Base-by-base conservation (phyloP, 176 grass and related monocot genomes). In the Ampelocalamus luodianensis region DNA sequence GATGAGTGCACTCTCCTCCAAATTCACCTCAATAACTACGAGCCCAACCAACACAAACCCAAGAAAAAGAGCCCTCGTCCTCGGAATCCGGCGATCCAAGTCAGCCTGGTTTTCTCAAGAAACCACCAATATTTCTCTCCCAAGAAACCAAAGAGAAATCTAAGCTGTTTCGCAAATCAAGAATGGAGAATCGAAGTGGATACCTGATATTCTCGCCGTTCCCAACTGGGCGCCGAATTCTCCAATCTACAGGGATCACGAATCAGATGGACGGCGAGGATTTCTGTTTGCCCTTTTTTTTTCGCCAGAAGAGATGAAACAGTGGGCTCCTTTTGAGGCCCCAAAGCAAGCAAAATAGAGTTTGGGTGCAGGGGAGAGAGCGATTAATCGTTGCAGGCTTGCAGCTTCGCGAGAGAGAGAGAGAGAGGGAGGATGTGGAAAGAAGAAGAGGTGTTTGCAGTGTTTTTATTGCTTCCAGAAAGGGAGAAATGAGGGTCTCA, bases 291-390 rank as follows among this genome's bases (percentile, higher is more conserved):
- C n/a, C n/a, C 46, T 71, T 76, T 23, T 11, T 82, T 68, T 20
- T 48, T 3, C 45, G 54, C 49, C 24, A 24, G 34, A 72, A 84
- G 66, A 79, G 67, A 84, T 64, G 79, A 32, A 84, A 84, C 56
- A 84, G 66, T 88, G 54, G 59, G 16, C 77, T 68, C 40, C 36
- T 24, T 58, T 66, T 16, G 34, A n/a, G 65, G 13, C 9, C 76
- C 58, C 72, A 74, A 36, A 22, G 27, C 24, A 63, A 50, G 48
- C 48, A 15, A 45, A 45, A 63, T 26, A 63, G 24, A 29, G 24
- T 12, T 84, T 53, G 34, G 51, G 50, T 76, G 34, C 17, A n/a
- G 54, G 1, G 15, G 3, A 13, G 45, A 46, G 44, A 14, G 11
- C 0, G 45, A 42, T 42, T 42, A n/a, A 42, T 42, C 45, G 3